Percentiles rank a stretch among this genome's conserved stretches.
These are phyloP conservation scores for Solanum tarijense DNA, from an alignment of 257 asterid species.

Conservation along the genomic window DNA sequence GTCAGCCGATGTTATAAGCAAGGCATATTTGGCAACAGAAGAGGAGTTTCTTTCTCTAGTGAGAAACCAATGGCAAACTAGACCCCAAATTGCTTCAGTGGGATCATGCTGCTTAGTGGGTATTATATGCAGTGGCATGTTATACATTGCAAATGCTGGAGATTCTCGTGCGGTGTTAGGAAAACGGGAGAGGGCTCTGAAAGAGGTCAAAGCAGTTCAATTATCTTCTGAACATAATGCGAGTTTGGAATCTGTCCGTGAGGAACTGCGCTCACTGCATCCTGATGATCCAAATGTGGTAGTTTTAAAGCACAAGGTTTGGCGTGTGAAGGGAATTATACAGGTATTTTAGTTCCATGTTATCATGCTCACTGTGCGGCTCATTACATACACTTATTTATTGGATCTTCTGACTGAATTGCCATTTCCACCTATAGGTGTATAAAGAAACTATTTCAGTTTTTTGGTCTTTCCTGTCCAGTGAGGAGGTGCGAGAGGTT, in stretches of 20 bases:
- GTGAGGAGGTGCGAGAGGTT: neutral
- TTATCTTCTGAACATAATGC: constrained; percentile 77
- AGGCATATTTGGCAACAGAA: constrained; percentile 66
- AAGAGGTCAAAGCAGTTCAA: constrained; percentile 58
- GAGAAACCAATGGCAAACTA: constrained; percentile 48
- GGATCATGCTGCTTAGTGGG: constrained; percentile 88
- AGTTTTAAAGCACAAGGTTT: constrained; percentile 62
- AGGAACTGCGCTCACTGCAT: constrained; percentile 54
- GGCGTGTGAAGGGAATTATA: constrained; percentile 89
- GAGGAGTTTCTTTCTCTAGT: constrained; percentile 66
- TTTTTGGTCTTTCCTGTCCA: neutral
- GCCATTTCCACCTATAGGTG: neutral
- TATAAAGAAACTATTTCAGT: neutral
- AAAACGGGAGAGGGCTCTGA: constrained; percentile 24
- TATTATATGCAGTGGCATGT: constrained; percentile 42
- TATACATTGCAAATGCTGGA: constrained; percentile 75
- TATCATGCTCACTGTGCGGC: neutral
- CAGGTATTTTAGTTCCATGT: constrained; percentile 38
- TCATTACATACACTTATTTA: neutral
- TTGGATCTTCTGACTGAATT: neutral
- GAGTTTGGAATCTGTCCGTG: constrained; percentile 48
- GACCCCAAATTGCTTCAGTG: constrained; percentile 70
- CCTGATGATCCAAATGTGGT: constrained; percentile 75
- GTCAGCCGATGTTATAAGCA: constrained; percentile 62
- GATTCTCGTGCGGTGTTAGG: constrained; percentile 80